phyloP scores from a whole-genome alignment of 176 grass and related monocot genomes.

The Juncus inflexus region DNA sequence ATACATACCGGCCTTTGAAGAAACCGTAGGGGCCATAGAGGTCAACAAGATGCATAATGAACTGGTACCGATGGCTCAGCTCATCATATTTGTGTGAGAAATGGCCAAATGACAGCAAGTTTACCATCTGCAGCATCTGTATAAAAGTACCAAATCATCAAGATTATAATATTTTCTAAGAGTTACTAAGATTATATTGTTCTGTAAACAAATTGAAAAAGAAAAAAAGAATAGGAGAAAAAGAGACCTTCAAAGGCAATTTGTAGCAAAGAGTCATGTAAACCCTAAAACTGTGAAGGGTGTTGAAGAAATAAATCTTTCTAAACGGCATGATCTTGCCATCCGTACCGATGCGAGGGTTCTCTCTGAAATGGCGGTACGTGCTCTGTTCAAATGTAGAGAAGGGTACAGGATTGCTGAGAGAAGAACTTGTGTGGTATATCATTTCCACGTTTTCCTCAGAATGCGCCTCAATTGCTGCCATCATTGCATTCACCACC shows the following conservation, averaged over 20 bases:
- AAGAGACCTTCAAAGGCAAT: constrained; percentile 53
- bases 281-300: constrained; percentile 31
- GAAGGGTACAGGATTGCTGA: constrained; percentile 60
- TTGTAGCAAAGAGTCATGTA: constrained; percentile 72
- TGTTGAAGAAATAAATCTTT: constrained; percentile 53
- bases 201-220: neutral
- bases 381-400: constrained; percentile 41
- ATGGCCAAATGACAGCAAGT: constrained; percentile 7
- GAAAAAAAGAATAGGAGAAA: neutral
- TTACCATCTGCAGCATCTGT: constrained; percentile 38
- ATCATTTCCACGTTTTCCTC: constrained; percentile 12
- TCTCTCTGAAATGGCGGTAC: constrained; percentile 51
- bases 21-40: constrained; percentile 55
- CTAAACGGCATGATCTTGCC: constrained; percentile 46
- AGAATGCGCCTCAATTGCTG: constrained; percentile 44
- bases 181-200: no score
- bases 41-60: constrained; percentile 54
- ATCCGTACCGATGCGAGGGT: constrained; percentile 49
- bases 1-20: constrained; percentile 41
- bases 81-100: constrained; percentile 18
- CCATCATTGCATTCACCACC: constrained; percentile 85
- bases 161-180: no score
- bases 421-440: constrained; percentile 52
- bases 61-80: constrained; percentile 34
- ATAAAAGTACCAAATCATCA: neutral